These are phyloP conservation scores for Jatropha podagrica DNA, from an alignment of 441 rosid species.

Conservation along the genomic window DNA sequence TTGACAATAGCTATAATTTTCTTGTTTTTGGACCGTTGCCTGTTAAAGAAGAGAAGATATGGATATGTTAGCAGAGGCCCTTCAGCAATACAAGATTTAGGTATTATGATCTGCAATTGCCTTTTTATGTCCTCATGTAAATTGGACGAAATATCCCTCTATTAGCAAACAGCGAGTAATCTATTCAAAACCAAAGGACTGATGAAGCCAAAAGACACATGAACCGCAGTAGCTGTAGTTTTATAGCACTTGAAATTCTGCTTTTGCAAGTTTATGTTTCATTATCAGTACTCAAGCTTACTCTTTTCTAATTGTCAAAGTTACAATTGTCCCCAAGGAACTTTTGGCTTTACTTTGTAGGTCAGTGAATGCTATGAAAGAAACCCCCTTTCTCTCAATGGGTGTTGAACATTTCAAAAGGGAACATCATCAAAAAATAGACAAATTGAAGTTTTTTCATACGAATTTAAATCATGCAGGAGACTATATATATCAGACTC, in stretches of 20 bases:
- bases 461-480: neutral
- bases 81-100: no score
- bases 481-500: neutral
- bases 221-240: no score
- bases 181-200: neutral
- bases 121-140: no score
- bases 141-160: no score
- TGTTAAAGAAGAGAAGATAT: constrained; percentile 26
- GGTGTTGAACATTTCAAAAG: neutral
- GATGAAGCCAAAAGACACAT: neutral
- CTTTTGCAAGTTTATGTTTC: no score
- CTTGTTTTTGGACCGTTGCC: constrained; percentile 37
- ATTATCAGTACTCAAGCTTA: neutral
- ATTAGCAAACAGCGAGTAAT: neutral
- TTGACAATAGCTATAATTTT: constrained; percentile 43
- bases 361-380: neutral
- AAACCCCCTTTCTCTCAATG: neutral
- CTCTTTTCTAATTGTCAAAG: neutral
- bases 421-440: neutral
- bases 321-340: neutral
- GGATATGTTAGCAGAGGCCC: constrained; percentile 2
- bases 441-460: neutral
- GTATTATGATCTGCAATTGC: neutral
- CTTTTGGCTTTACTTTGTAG: neutral
- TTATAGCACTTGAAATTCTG: no score